A percentile compares a stretch with the other conserved stretches of the same genome.
Conservation (phyloP, 495 filamentous ascomycete genomes). For the Lentithecium fluviatile region DNA sequence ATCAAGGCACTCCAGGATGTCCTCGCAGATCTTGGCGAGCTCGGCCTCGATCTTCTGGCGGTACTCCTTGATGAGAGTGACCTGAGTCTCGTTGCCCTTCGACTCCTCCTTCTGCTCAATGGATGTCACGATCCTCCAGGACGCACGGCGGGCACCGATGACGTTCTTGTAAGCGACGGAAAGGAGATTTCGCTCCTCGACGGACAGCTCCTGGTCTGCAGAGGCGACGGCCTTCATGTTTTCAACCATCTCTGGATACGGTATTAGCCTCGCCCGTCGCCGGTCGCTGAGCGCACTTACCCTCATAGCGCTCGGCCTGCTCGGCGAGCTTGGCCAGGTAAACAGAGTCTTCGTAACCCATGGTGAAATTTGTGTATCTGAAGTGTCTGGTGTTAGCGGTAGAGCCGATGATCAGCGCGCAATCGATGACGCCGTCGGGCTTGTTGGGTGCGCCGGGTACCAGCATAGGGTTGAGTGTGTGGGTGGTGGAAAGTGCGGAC, state of each 20-base stretch:
- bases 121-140: constrained; percentile 99
- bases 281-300: constrained; percentile 55
- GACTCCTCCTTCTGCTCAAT: constrained; percentile 99
- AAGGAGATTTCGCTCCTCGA: constrained; percentile 98
- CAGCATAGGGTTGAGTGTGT: too few species aligned
- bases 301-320: constrained; percentile 99
- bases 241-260: constrained; percentile 90
- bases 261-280: background rate
- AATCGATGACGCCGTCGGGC: background rate
- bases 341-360: constrained; percentile 99
- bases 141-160: constrained; percentile 96
- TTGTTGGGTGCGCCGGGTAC: background rate
- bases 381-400: constrained; percentile 11
- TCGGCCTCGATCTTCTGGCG: constrained; percentile 99
- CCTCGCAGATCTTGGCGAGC: constrained; percentile 98
- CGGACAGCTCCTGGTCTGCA: constrained; percentile 93
- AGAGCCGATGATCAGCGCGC: background rate
- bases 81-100: constrained; percentile 95
- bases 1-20: constrained; percentile 96
- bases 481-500: too few species aligned
- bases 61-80: constrained; percentile 96
- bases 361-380: constrained; percentile 54
- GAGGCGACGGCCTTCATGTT: constrained; percentile 99
- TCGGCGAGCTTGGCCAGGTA: constrained; percentile 99
- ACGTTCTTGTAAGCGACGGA: constrained; percentile 99